A percentile compares a stretch with the other conserved stretches of the same genome.
Conservation (phyloP, 2,329 filamentous ascomycete species). For the Nemania serpens region DNA sequence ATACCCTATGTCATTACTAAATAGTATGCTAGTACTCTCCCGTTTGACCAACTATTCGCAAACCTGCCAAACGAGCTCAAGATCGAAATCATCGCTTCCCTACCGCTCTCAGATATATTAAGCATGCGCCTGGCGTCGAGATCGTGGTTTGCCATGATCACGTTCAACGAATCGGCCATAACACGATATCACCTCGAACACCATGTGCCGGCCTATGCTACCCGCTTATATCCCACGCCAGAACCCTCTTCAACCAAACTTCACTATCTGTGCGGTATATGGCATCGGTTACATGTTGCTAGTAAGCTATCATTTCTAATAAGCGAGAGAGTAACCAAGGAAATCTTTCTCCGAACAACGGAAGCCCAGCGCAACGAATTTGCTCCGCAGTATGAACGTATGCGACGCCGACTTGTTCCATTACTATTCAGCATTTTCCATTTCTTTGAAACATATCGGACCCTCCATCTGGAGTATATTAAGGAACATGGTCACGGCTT, state of each 20-base stretch:
- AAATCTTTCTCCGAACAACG: conserved; percentile 65
- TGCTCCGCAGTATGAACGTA: conserved; percentile 63
- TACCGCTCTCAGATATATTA: conserved; percentile 65
- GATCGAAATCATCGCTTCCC: conserved; percentile 63
- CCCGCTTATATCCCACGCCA: conserved; percentile 61
- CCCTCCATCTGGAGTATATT: conserved; percentile 62
- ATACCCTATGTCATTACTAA: conserved; percentile 5
- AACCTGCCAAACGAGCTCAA: conserved; percentile 65
- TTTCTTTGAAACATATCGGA: conserved; percentile 69
- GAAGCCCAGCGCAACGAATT: conserved; percentile 61
- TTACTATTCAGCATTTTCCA: conserved; percentile 69
- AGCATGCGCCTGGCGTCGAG: conserved; percentile 63
- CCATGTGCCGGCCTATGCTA: conserved; percentile 64
- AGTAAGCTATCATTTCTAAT: conserved; percentile 66
- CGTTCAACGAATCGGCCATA: conserved; percentile 64
- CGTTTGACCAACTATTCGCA: conserved; percentile 63
- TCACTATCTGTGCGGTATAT: conserved; percentile 66
- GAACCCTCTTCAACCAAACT: conserved; percentile 56
- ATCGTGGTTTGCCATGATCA: conserved; percentile 63
- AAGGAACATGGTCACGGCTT: conserved; percentile 58
- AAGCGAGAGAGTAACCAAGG: conserved; percentile 67
- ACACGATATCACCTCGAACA: conserved; percentile 64
- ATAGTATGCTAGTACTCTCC: conserved; percentile 40
- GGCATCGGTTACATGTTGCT: conserved; percentile 68
- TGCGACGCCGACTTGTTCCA: conserved; percentile 67